Evolutionary conservation across 108 stramenopile genomes (phyloP).

Genomic region (Seminavis robusta): DNA sequence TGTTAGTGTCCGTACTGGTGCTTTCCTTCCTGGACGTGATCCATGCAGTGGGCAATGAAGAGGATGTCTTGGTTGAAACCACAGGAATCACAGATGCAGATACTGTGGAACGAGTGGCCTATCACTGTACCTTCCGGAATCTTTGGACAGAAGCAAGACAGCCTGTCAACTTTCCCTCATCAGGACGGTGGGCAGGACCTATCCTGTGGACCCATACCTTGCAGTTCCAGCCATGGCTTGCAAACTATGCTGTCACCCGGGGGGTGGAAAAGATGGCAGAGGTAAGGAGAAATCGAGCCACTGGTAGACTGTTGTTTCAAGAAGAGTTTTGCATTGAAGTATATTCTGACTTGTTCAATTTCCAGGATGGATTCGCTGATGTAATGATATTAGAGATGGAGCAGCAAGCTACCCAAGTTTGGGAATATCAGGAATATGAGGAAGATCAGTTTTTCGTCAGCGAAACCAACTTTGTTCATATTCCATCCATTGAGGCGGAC

Average conservation of each 20-base stretch:
- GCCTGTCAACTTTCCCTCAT: conserved; percentile 39
- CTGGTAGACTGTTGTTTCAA: too few species aligned
- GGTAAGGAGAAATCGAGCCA: conserved; percentile 16
- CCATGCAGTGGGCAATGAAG: too few species aligned
- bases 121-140: conserved; percentile 48
- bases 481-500: conserved; percentile 39
- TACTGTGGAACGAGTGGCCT: too few species aligned
- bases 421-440: conserved; percentile 22
- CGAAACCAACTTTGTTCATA: conserved; percentile 18
- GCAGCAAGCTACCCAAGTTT: conserved; percentile 23
- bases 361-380: conserved; percentile 37
- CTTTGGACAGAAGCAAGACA: conserved; percentile 38
- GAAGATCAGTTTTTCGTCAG: conserved; percentile 33
- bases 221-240: conserved; percentile 39
- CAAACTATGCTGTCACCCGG: conserved; percentile 30
- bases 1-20: too few species aligned
- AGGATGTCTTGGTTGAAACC: too few species aligned
- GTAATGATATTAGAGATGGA: conserved; percentile 31
- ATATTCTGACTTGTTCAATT: too few species aligned
- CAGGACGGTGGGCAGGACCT: too few species aligned
- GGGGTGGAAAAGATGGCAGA: conserved; percentile 47
- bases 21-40: too few species aligned
- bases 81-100: too few species aligned
- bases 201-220: too few species aligned
- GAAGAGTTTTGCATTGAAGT: too few species aligned